phyloP scores from a whole-genome alignment of 2,329 filamentous ascomycete genomes.

The Sordariomycetes sp. region DNA sequence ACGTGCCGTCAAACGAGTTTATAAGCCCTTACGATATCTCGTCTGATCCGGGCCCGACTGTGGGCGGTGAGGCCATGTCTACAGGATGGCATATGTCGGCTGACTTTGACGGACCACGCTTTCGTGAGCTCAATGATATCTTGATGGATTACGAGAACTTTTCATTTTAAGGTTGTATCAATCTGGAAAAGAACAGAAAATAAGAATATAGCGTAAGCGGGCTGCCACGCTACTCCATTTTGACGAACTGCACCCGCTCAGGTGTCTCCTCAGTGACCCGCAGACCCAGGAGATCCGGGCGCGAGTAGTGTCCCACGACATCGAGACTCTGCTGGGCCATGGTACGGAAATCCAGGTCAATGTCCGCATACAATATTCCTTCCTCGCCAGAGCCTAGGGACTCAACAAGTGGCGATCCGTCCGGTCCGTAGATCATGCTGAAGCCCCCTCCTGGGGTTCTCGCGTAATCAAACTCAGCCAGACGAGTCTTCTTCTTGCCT shows the following conservation, averaged over 20 bases:
- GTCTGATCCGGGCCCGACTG: neutral
- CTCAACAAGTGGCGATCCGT: conserved; percentile 35
- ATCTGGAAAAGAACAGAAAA: too few species aligned
- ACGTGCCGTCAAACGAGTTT: neutral
- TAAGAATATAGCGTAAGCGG: too few species aligned
- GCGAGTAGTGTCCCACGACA: conserved; percentile 24
- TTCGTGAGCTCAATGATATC: conserved; percentile 5
- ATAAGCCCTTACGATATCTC: neutral
- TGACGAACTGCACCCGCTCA: too few species aligned
- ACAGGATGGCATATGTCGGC: neutral
- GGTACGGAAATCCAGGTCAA: conserved; percentile 27
- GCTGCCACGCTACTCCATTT: too few species aligned
- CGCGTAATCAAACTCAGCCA: too few species aligned
- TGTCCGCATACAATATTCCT: conserved; percentile 41
- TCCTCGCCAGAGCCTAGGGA: conserved; percentile 29
- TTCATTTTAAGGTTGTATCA: conserved; percentile 2
- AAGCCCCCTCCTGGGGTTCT: conserved; percentile 36
- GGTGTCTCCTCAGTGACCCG: too few species aligned
- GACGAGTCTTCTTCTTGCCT: conserved; percentile 19
- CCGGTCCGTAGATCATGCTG: conserved; percentile 39
- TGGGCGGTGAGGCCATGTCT: neutral
- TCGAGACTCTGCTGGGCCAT: conserved; percentile 27
- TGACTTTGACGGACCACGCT: conserved; percentile 2
- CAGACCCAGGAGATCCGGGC: conserved; percentile 30
- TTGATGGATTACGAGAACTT: conserved; percentile 7